Evolutionary conservation across 2,329 filamentous ascomycete species (phyloP), one percentile per base, ranked within the genome.

Genomic region (Trichoderma aggressivum): DNA sequence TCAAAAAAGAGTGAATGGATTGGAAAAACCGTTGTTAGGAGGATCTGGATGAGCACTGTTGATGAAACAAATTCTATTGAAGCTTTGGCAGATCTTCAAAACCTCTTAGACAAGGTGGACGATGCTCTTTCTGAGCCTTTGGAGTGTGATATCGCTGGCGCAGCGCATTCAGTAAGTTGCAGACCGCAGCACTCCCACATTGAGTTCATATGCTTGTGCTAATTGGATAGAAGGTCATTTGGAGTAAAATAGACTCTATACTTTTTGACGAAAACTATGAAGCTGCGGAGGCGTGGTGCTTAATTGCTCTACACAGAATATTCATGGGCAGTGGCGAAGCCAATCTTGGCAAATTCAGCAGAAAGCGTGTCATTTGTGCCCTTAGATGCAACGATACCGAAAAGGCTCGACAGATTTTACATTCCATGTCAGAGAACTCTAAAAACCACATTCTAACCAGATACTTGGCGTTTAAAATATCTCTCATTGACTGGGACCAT

Each of bases 401-500:
- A 14, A 70, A 74, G 12, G 79, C 77, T 2, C 68, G 69, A 8
- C 67, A 72, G 3, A 63, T 86, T 0, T 90, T 91, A 74, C 80
- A 83, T 24, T 79, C 84, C 1, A 91, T 96, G 86, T 81, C 90
- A 0, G 82, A 88, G 18, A 75, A 80, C 0, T 85, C 85, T 21
- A 87, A 86, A 73, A 84, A 88, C 60, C 89, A 92, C 11, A 85
- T 89, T 1, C 84, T 91, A 75, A 93, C 92, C 3, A 85, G 87
- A 43, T 96, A 93, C 77, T 79, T 97, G 30, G 88, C 92, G 81
- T 97, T 93, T 80, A 94, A 92, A 77, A 84, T 91, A 21, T 89
- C 91, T 0, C 80, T 96, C 2, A 84, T 87, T 60, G 84, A 81
- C 21, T 84, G 84, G 71, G 87, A 94, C 74, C 77, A 81, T 47